A percentile compares a stretch with the other conserved stretches of the same genome.
Conservation (phyloP, 2,329 filamentous ascomycete genomes). For the Cordyceps farinosa region DNA sequence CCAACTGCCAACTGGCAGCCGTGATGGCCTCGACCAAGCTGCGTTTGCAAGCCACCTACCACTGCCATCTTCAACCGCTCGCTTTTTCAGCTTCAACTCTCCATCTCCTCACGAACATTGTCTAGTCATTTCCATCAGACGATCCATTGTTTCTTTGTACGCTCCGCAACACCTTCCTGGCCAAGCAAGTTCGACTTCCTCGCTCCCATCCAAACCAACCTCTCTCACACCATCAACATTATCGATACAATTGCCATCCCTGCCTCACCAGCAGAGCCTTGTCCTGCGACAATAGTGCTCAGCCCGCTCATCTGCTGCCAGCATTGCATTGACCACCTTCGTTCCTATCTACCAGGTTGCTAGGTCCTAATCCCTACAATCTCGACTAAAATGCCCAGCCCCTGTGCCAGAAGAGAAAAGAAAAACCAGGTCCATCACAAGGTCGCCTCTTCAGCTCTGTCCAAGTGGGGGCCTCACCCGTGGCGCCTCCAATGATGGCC, state of each 20-base stretch:
- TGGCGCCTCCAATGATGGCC: conserved; percentile 13
- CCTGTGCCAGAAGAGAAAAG: not conserved
- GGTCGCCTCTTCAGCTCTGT: conserved; percentile 9
- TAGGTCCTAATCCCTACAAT: not conserved
- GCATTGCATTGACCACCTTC: not conserved
- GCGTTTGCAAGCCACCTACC: not conserved
- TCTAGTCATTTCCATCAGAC: not conserved
- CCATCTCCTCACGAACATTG: not conserved
- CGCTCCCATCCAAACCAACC: not conserved
- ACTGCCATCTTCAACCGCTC: not conserved
- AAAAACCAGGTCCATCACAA: conserved; percentile 18
- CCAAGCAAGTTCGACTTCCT: not conserved
- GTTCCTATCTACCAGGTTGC: not conserved
- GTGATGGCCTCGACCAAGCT: not conserved
- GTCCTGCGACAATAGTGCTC: not conserved
- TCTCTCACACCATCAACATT: conserved; percentile 1
- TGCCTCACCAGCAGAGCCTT: not conserved
- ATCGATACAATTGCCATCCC: not conserved
- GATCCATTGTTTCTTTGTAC: not conserved
- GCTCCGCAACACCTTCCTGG: not conserved
- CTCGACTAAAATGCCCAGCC: not conserved
- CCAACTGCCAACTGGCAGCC: not conserved
- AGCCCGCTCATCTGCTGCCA: not conserved
- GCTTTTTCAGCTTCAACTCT: not conserved
- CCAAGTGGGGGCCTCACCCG: conserved; percentile 2